Evolutionary conservation across 768 basidiomycete genomes (phyloP).

Genomic region (Tephrocybe sp.): DNA sequence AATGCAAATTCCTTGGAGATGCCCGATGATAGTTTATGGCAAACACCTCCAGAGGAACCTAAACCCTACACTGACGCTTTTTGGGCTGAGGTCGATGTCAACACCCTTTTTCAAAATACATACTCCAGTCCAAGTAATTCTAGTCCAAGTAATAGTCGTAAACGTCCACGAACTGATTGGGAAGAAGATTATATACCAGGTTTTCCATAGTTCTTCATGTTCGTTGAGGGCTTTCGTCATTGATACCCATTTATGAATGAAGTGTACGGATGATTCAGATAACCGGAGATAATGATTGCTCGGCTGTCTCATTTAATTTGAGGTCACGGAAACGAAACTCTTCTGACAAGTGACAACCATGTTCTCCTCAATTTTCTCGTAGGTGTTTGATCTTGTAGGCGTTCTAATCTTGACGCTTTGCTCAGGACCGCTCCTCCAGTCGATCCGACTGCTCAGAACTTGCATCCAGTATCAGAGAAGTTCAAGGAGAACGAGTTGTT

Average conservation of each 20-base stretch:
- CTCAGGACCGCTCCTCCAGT: slow-evolving; percentile 51
- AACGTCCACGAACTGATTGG: slow-evolving; percentile 26
- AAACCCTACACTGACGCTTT: slow-evolving; percentile 4
- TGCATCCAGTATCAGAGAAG: slow-evolving; percentile 76
- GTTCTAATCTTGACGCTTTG: slow-evolving; percentile 6
- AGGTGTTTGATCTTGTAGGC: slow-evolving; percentile 32
- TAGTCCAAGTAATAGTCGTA: slow-evolving; percentile 18
- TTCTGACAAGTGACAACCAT: slow-evolving; percentile 39
- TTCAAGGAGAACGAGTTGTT: slow-evolving; percentile 55
- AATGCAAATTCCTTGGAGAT: not conserved
- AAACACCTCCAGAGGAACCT: slow-evolving; percentile 1
- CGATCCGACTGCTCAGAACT: slow-evolving; percentile 71
- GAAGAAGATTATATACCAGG: slow-evolving; percentile 17
- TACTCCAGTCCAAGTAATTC: not conserved
- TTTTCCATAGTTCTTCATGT: not conserved
- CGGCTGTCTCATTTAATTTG: slow-evolving; percentile 8
- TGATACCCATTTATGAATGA: not conserved
- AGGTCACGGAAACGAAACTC: slow-evolving; percentile 7
- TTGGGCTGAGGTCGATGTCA: slow-evolving; percentile 10
- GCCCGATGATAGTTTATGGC: not conserved
- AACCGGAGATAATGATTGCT: slow-evolving; percentile 10
- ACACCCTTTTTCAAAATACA: slow-evolving; percentile 1
- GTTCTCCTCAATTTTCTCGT: slow-evolving; percentile 82
- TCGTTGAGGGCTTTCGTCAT: not conserved
- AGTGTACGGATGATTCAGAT: not conserved